Base-by-base conservation (phyloP, 192 early-diverging fungal species). In the Geranomyces variabilis region DNA sequence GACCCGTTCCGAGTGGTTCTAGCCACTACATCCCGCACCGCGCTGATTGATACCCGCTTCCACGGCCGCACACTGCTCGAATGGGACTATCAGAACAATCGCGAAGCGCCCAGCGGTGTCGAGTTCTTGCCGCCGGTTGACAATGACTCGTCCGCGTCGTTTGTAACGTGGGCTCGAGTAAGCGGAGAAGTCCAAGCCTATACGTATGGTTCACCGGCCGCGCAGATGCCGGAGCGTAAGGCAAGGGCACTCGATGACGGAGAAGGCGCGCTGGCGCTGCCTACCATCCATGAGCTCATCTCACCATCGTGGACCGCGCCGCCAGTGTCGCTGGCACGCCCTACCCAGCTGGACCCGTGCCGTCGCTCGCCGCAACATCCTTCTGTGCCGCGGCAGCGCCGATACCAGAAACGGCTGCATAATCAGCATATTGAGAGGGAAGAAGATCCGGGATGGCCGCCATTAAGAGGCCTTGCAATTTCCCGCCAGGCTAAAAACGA, bases 1-100 rank as follows among this genome's bases (percentile, higher is more conserved):
- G 44, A 61, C 14, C 57, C 4, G 21, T 70, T 43, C 31, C 58
- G 61, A 8, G 26, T 48, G 15, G 58, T 61, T 21, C 4, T 61
- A 4, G 41, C 58, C 0, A 63, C 60, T 19, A 17, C 26, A 0
- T 0, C 15, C 14, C 0, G 61, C 10, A 64, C 30, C 19, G n/a
- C 47, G 43, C 29, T 71, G 3, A n/a, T 64, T 30, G 70, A 71
- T 26, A 29, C 41, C 4, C 70, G 70, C 12, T 63, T 51, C 36
- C 46, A 45, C 15, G 19, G 48, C 29, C 36, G 46, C 15, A 49
- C 59, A 5, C 21, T 63, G 14, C n/a, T 71, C 12, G 36, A 71
- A 64, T 71, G 70, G 70, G 46, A 51, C 19, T 62, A 46, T 59
- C 61, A 63, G 30, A 13, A 63, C 28, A 31, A 63, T 21, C 34